Evolutionary conservation across 2,329 filamentous ascomycete species (phyloP), one percentile per base, ranked within the genome.

Genomic region (Orbilia oligospora): DNA sequence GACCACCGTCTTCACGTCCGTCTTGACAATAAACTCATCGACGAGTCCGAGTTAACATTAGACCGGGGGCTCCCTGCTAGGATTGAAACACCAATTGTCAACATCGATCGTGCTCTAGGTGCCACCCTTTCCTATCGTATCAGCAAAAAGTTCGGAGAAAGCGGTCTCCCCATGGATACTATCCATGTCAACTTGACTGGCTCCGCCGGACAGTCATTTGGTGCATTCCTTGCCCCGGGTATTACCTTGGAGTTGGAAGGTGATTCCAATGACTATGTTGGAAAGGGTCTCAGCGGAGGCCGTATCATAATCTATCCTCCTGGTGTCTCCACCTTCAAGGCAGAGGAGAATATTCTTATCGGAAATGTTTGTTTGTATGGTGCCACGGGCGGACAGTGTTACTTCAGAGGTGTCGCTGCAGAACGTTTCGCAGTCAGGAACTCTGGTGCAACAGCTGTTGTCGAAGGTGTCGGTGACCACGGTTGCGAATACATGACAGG

Each of bases 401-500:
- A 93, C 90, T 97, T 98, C 93, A 93, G 95, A 80, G 95, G 95
- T 89, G 90, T 97, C 80, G 95, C 95, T 83, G 95, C 95, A 49
- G 95, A 98, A 87, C 93, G 95, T 83, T 98, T 98, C 84, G 94
- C 94, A 80, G 95, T 98, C 81, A 92, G 95, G 82, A 98, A 98
- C 87, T 97, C 95, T 0, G 95, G 95, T 86, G 95, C 93, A 64
- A 97, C 91, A 30, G 94, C 95, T n/a, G 93, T 98, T 81, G 94
- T 97, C 80, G 95, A 98, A 86, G 95, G 95, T 86, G 90, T 97
- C 81, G 95, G 95, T 88, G 95, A 98, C 85, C 95, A 98, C 84
- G 93, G 93, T 80, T 97, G 94, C 84, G 95, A 98, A 88, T 98
- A 98, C 89, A 98, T 98, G 95, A 97, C 95, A 83, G 95, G 95